A percentile compares a stretch with the other conserved stretches of the same genome.
These are phyloP conservation scores for Suillus occidentalis DNA, from an alignment of 768 basidiomycete genomes.

Conservation along the genomic window DNA sequence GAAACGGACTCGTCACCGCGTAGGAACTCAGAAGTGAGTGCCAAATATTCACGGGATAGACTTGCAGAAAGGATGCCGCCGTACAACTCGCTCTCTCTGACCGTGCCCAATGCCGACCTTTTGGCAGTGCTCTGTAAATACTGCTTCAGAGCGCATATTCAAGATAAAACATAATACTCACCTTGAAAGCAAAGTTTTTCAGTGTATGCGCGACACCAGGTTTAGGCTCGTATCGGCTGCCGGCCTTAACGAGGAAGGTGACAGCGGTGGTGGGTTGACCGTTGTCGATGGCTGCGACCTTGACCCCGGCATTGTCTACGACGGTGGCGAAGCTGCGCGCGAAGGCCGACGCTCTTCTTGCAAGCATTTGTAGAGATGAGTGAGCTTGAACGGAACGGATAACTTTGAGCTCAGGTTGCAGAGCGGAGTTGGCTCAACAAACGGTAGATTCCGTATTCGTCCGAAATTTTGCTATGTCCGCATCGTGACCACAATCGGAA, in stretches of 20 bases:
- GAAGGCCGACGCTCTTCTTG: constrained; percentile 59
- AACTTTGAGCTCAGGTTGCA: constrained; percentile 9
- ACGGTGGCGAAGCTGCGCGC: constrained; percentile 81
- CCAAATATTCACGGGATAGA: constrained; percentile 86
- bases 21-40: constrained; percentile 93
- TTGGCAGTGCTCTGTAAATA: constrained; percentile 73
- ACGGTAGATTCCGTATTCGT: constrained; percentile 27
- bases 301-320: constrained; percentile 77
- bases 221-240: constrained; percentile 83
- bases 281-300: constrained; percentile 82
- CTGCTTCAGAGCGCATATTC: background rate
- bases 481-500: constrained; percentile 4
- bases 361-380: constrained; percentile 52
- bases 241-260: constrained; percentile 91
- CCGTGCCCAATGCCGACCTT: constrained; percentile 85
- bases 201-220: constrained; percentile 91
- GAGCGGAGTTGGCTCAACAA: constrained; percentile 27
- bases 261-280: constrained; percentile 83
- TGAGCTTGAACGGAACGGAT: constrained; percentile 14
- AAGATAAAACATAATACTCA: constrained; percentile 35
- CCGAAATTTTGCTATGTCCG: constrained; percentile 17
- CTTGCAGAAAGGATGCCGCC: constrained; percentile 88
- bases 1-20: constrained; percentile 90
- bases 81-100: constrained; percentile 90
- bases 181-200: constrained; percentile 99